Percentiles rank a stretch among this genome's conserved stretches.
Evolutionary conservation across 2,329 filamentous ascomycete species (phyloP).

Genomic region (Capronia americana): DNA sequence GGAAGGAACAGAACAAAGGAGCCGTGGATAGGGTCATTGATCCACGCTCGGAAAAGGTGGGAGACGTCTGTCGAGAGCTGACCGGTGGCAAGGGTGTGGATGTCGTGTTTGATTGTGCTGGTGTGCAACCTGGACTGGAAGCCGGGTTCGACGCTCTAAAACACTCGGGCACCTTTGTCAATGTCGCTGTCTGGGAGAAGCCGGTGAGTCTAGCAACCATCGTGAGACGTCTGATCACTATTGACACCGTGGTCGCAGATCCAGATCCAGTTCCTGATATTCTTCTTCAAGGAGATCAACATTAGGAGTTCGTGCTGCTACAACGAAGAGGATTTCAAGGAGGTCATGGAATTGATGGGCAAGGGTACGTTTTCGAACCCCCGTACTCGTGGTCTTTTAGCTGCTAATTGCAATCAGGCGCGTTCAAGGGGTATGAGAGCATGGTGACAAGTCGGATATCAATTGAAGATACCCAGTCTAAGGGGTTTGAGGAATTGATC

Average conservation of each 20-base stretch:
- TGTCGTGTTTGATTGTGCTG: constrained; percentile 47
- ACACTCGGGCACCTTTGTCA: constrained; percentile 44
- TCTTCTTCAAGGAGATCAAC: constrained; percentile 29
- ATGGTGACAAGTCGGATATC: constrained; percentile 67
- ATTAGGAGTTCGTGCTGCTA: constrained; percentile 44
- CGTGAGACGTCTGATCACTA: too few relatives aligned
- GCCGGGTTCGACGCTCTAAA: constrained; percentile 43
- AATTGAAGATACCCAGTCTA: constrained; percentile 61
- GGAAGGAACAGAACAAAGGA: constrained; percentile 22
- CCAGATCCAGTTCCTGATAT: constrained; percentile 20
- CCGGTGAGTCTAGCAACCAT: constrained; percentile 38
- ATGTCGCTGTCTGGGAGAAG: constrained; percentile 45
- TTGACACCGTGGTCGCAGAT: constrained; percentile 8
- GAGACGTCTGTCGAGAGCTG: constrained; percentile 40
- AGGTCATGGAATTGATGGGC: constrained; percentile 44
- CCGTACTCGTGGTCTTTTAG: too few relatives aligned
- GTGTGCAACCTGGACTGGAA: constrained; percentile 43
- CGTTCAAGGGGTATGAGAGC: constrained; percentile 43
- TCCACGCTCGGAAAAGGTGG: constrained; percentile 38
- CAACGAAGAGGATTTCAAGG: constrained; percentile 44
- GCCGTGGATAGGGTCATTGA: constrained; percentile 28
- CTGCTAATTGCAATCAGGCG: constrained; percentile 32
- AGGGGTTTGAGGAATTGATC: constrained; percentile 64
- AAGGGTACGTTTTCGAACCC: constrained; percentile 40
- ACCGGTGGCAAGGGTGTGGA: constrained; percentile 44